Evolutionary conservation across 495 filamentous ascomycete genomes (phyloP).

Genomic region (Aspergillus mulundensis): DNA sequence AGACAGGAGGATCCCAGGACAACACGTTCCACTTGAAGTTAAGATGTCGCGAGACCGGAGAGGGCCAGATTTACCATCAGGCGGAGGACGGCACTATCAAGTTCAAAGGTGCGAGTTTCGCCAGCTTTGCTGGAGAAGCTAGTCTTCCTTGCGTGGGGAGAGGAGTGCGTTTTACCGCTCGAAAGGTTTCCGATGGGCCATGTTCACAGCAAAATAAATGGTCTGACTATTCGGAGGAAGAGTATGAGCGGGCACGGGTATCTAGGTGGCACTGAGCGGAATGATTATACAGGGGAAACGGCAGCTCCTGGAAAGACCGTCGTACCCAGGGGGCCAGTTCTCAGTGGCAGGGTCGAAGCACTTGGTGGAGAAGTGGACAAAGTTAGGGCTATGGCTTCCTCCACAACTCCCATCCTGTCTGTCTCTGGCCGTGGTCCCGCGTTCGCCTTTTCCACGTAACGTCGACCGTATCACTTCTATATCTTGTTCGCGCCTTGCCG

Average conservation of each 20-base stretch:
- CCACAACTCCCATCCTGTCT: no score
- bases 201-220: slow-evolving; percentile 10
- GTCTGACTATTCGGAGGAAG: slow-evolving; percentile 18
- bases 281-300: no score
- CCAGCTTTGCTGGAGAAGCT: slow-evolving; percentile 18
- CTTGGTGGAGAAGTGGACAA: no score
- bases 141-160: slow-evolving; percentile 11
- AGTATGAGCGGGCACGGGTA: slow-evolving; percentile 14
- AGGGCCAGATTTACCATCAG: slow-evolving; percentile 15
- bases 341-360: no score
- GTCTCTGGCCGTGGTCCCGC: no score
- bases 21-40: slow-evolving; percentile 16
- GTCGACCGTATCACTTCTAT: no score
- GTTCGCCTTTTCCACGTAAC: no score
- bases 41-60: slow-evolving; percentile 21
- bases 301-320: no score
- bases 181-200: slow-evolving; percentile 22
- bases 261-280: slow-evolving; percentile 23
- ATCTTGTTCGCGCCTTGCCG: no score
- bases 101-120: slow-evolving; percentile 21
- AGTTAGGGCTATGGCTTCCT: no score
- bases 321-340: no score
- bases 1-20: slow-evolving; percentile 15
- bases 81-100: slow-evolving; percentile 20
- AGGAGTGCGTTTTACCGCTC: slow-evolving; percentile 17